These are phyloP conservation scores for Fagopyrum esculentum DNA, from an alignment of 148 eudicot genomes.

Conservation along the genomic window DNA sequence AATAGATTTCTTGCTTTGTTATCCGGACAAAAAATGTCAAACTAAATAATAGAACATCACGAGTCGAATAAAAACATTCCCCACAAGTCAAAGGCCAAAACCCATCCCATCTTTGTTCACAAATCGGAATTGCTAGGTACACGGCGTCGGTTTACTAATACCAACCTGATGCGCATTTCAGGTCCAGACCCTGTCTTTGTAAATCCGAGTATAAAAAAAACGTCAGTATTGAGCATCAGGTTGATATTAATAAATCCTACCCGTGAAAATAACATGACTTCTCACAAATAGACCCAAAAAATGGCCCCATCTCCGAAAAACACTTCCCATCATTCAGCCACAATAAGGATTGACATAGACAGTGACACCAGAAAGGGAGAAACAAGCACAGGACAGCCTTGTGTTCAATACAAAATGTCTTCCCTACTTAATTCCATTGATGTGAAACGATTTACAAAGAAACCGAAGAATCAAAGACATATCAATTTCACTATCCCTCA, in stretches of 20 bases:
- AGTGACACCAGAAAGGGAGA: background rate
- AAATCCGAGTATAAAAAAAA: too few species aligned
- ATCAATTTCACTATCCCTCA: conserved; percentile 3
- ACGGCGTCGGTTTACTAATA: too few species aligned
- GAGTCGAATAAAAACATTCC: background rate
- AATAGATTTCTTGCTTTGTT: background rate
- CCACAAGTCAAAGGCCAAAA: background rate
- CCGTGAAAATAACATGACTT: too few species aligned
- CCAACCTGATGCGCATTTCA: too few species aligned
- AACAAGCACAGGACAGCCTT: background rate
- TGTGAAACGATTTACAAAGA: background rate
- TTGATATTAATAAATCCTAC: too few species aligned
- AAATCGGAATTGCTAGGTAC: background rate
- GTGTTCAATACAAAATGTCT: background rate
- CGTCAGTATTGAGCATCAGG: too few species aligned
- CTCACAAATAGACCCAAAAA: background rate
- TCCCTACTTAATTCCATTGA: background rate
- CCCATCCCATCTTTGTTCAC: background rate
- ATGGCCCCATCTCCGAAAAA: background rate
- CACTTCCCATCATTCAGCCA: background rate
- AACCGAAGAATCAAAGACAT: background rate
- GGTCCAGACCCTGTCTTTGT: too few species aligned
- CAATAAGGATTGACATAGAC: background rate
- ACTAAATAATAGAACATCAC: too few species aligned
- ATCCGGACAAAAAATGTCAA: background rate